Evolutionary conservation across 331 rosid genomes (phyloP).

Genomic region (Stylosanthes scabra): DNA sequence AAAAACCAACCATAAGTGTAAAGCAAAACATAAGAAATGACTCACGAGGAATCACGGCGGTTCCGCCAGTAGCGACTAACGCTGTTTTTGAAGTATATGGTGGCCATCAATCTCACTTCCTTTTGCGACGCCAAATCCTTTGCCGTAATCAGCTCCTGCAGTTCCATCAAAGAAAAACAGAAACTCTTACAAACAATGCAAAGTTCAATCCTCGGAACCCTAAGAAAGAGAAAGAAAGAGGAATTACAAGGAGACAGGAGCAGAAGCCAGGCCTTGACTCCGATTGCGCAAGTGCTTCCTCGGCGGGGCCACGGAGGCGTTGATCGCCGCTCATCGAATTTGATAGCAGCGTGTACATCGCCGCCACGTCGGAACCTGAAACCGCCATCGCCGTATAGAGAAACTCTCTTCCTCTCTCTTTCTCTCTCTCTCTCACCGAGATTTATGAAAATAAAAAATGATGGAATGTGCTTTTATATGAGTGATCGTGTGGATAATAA

Average conservation of each 20-base stretch:
- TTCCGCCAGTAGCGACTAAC: constrained; percentile 91
- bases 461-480: neutral
- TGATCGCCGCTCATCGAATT: constrained; percentile 87
- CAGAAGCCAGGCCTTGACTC: constrained; percentile 93
- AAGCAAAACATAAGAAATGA: neutral
- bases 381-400: constrained; percentile 61
- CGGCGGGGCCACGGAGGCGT: constrained; percentile 74
- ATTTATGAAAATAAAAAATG: neutral
- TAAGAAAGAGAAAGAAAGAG: constrained; percentile 29
- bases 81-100: constrained; percentile 84
- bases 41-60: constrained; percentile 74
- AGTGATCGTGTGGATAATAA: neutral
- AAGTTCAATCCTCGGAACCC: constrained; percentile 49
- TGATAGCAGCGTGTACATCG: constrained; percentile 75
- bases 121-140: constrained; percentile 74
- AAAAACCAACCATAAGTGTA: neutral
- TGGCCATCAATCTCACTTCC: constrained; percentile 90
- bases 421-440: neutral
- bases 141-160: constrained; percentile 86
- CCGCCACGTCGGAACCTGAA: constrained; percentile 80
- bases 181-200: constrained; percentile 24
- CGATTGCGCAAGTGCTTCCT: constrained; percentile 74
- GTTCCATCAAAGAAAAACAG: constrained; percentile 32
- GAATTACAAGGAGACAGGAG: constrained; percentile 71
- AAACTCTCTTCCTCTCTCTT: neutral